phyloP scores from a whole-genome alignment of 140 eudicot genomes.

The Flaveria floridana region DNA sequence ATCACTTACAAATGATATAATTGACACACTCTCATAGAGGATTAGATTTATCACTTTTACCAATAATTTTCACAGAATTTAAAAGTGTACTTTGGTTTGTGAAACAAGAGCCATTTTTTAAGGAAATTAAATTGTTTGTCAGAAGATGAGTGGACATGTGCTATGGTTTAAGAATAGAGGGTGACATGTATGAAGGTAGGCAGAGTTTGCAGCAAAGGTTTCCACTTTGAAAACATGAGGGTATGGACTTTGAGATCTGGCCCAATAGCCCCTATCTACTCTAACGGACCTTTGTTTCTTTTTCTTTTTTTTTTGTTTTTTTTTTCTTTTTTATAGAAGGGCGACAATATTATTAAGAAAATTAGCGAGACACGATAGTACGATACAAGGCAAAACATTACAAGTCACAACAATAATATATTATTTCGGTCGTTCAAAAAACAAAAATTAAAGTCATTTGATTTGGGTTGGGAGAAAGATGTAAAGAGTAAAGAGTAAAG shows the following conservation, averaged over 20 bases:
- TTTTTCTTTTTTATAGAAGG: too few relatives aligned
- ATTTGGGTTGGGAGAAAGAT: too few relatives aligned
- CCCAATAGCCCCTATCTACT: slow-evolving; percentile 24
- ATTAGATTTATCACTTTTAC: not conserved
- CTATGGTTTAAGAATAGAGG: slow-evolving; percentile 25
- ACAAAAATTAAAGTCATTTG: too few relatives aligned
- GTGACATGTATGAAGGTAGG: slow-evolving; percentile 29
- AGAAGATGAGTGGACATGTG: slow-evolving; percentile 38
- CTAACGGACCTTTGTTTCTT: not conserved
- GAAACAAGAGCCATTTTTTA: slow-evolving; percentile 8
- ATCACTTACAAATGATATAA: not conserved
- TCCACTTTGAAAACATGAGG: slow-evolving; percentile 32
- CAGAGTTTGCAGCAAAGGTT: slow-evolving; percentile 36
- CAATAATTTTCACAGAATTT: not conserved
- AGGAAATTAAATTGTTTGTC: slow-evolving; percentile 17
- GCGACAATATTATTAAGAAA: too few relatives aligned
- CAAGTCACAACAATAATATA: too few relatives aligned
- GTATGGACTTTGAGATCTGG: slow-evolving; percentile 35
- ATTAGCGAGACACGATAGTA: too few relatives aligned
- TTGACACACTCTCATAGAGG: slow-evolving; percentile 11
- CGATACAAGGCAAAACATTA: too few relatives aligned
- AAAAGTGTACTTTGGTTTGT: slow-evolving; percentile 13
- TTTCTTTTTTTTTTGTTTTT: not conserved
- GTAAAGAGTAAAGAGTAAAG: too few relatives aligned
- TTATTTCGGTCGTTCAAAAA: too few relatives aligned